Evolutionary conservation across 192 early-diverging fungal species (phyloP), one percentile per base, ranked within the genome.

Genomic region (Backusella psychrophila): DNA sequence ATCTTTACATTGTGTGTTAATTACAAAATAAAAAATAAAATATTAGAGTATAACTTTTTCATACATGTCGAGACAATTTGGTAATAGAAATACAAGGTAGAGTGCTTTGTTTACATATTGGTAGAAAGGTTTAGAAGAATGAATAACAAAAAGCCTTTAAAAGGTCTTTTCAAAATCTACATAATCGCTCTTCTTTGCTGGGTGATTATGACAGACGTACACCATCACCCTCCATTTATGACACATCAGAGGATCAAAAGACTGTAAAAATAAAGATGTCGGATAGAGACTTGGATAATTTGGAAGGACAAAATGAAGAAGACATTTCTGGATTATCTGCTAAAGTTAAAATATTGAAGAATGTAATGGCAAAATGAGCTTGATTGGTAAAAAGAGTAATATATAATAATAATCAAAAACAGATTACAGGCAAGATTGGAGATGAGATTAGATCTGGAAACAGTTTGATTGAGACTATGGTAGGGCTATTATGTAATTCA

Each of bases 401-500:
- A 42, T 36, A 39, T 46, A 70, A 29, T 70, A 12, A 14, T 44
- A n/a, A 6, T 33, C 12, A 63, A 63, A 26, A 29, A 63, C 23
- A 83, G 82, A 80, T 83, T 38, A 83, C 78, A 33, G 75, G 75
- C 3, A 83, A 75, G 49, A 83, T 83, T 73, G 78, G 78, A 42
- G 82, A 83, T 17, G 82, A 83, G 66, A 83, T 83, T 49, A 52
- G 70, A 36, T 70, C 67, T 63, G 78, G 82, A 44, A 83, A 83
- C 31, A 78, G 72, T 23, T 41, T 83, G 15, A 39, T 83, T 23
- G 82, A 80, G 35, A 77, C 70, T 49, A 80, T 83, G 82, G 82
- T 80, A 78, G 56, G 71, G 52, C 7, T 29, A 44, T 36, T 68
- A 53, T 39, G 38, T 39, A 11, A 39, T 39, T 39, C 19, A 59